phyloP scores from a whole-genome alignment of 805 yeast species.

The Metschnikowia lachancei region DNA sequence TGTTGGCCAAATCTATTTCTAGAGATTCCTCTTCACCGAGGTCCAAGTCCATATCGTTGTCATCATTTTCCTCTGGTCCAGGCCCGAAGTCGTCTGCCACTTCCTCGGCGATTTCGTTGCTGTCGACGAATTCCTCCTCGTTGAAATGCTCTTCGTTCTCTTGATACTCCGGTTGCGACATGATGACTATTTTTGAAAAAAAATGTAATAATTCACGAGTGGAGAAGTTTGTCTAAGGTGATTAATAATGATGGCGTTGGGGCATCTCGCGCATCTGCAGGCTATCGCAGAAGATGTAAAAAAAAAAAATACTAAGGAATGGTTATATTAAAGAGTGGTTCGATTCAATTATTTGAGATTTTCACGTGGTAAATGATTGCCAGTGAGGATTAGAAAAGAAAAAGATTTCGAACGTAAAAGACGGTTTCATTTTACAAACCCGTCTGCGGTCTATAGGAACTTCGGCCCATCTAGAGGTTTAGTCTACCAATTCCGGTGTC shows the following conservation, averaged over 20 bases:
- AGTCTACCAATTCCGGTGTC: too few relatives aligned
- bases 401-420: too few relatives aligned
- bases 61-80: slow-evolving; percentile 40
- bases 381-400: too few relatives aligned
- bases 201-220: neutral
- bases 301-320: neutral
- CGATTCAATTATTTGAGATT: too few relatives aligned
- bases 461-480: too few relatives aligned
- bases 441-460: too few relatives aligned
- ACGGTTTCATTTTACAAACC: too few relatives aligned
- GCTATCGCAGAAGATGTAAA: neutral
- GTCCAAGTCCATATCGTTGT: slow-evolving; percentile 40
- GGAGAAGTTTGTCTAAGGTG: neutral
- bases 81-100: slow-evolving; percentile 26
- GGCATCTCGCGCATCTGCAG: slow-evolving; percentile 14
- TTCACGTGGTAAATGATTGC: too few relatives aligned
- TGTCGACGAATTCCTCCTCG: slow-evolving; percentile 36
- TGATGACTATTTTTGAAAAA: neutral
- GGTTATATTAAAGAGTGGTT: too few relatives aligned
- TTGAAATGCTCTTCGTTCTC: slow-evolving; percentile 15
- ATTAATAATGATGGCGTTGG: slow-evolving; percentile 8
- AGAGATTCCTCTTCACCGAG: slow-evolving; percentile 39
- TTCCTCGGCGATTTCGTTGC: slow-evolving; percentile 45
- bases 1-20: slow-evolving; percentile 85
- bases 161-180: slow-evolving; percentile 15